These are phyloP conservation scores for Wolfiporia cocos DNA, from an alignment of 1,284 basidiomycete genomes.

Conservation along the genomic window DNA sequence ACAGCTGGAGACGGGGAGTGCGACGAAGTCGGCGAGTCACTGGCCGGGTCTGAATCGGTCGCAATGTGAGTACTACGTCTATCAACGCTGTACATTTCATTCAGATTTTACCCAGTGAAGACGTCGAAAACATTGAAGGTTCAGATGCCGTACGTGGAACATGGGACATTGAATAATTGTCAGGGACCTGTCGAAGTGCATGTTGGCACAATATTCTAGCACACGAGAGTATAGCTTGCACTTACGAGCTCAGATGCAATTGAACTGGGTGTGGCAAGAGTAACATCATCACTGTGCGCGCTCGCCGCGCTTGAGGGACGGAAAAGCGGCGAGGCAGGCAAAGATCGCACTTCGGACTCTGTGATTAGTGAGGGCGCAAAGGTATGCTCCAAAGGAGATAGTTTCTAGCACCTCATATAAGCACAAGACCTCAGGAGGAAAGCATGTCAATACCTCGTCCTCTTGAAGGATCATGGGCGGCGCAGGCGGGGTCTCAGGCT, in stretches of 20 bases:
- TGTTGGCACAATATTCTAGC: neutral
- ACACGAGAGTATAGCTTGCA: neutral
- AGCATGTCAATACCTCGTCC: too few species aligned
- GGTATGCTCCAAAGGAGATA: too few species aligned
- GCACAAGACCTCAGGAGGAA: too few species aligned
- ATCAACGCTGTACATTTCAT: too few species aligned
- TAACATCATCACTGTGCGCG: neutral
- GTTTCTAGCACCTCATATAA: too few species aligned
- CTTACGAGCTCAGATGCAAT: neutral
- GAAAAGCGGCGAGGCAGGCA: neutral
- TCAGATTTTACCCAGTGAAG: conserved; percentile 12
- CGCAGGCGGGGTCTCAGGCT: too few species aligned
- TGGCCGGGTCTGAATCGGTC: too few species aligned
- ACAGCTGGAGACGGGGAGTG: neutral
- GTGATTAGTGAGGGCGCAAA: too few species aligned
- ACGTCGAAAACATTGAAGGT: conserved; percentile 11
- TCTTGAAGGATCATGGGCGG: too few species aligned
- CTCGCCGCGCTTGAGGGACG: neutral
- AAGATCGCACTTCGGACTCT: neutral
- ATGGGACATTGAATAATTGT: conserved; percentile 9
- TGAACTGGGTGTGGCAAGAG: neutral
- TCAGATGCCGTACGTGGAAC: conserved; percentile 14
- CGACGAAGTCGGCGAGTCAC: too few species aligned
- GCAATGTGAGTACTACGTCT: too few species aligned
- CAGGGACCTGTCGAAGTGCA: neutral